A percentile compares a stretch with the other conserved stretches of the same genome.
These are phyloP conservation scores for Sporisorium exsertum DNA, from an alignment of 1,284 basidiomycete species.

Conservation along the genomic window DNA sequence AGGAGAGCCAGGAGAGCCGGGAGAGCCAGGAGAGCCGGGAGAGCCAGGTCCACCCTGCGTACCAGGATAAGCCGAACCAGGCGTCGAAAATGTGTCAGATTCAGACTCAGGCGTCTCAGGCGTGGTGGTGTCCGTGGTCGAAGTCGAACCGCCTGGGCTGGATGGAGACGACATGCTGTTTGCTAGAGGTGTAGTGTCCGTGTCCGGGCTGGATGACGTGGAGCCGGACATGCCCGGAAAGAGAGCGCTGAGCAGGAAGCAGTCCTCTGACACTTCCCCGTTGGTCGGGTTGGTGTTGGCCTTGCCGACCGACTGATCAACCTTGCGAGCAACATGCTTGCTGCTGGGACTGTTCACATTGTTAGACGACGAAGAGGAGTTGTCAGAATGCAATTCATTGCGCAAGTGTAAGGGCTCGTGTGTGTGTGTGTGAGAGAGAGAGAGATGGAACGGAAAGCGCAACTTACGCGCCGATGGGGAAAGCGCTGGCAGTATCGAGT, in stretches of 20 bases:
- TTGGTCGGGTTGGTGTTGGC: background rate
- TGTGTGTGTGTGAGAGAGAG: background rate
- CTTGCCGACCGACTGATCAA: background rate
- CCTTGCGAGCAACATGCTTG: background rate
- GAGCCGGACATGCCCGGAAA: background rate
- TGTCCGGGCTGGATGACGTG: background rate
- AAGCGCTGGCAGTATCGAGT: slow-evolving; percentile 10
- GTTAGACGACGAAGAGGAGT: background rate
- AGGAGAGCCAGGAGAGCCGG: background rate
- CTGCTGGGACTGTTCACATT: background rate
- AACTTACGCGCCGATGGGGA: slow-evolving; percentile 19
- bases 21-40: background rate
- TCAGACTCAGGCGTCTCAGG: background rate
- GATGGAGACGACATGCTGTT: background rate
- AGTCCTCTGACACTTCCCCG: slow-evolving; percentile 15
- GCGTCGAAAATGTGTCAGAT: too few relatives aligned
- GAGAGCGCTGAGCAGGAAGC: slow-evolving; percentile 2
- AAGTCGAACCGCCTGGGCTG: background rate
- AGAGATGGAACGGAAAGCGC: background rate
- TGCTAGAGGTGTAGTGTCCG: background rate
- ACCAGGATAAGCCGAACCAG: background rate
- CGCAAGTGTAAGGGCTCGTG: background rate
- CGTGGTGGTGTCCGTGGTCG: background rate
- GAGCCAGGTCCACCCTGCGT: background rate
- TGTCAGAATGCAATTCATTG: background rate